phyloP scores from a whole-genome alignment of 2,329 filamentous ascomycete genomes.

The Fragosphaeria purpurea region DNA sequence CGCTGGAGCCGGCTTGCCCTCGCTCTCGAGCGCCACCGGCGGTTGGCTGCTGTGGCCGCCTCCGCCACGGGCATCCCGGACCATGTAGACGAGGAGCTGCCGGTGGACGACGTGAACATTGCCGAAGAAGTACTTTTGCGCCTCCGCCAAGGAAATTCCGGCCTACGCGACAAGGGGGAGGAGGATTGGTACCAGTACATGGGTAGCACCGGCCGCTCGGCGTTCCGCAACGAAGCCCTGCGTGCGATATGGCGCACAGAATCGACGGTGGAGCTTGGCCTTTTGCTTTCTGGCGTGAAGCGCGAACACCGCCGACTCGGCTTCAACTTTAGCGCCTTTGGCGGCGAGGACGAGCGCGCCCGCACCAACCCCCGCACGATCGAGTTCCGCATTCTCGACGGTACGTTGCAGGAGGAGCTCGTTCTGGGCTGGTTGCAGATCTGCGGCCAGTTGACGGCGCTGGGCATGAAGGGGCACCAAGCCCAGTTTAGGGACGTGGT shows the following conservation, averaged over 20 bases:
- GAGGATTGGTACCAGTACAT: slow-evolving; percentile 14
- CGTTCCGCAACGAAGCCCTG: slow-evolving; percentile 15
- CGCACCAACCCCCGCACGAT: slow-evolving; percentile 25
- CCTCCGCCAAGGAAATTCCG: neutral
- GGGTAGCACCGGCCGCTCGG: slow-evolving; percentile 2
- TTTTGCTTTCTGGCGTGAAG: slow-evolving; percentile 24
- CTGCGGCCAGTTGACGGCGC: slow-evolving; percentile 21
- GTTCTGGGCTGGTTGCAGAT: slow-evolving; percentile 25
- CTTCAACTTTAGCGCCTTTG: slow-evolving; percentile 31
- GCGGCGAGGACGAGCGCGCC: slow-evolving; percentile 25
- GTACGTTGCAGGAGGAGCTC: slow-evolving; percentile 19
- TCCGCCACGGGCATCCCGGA: neutral
- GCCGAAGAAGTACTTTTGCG: slow-evolving; percentile 5
- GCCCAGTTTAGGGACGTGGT: slow-evolving; percentile 7
- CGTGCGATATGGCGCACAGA: slow-evolving; percentile 20
- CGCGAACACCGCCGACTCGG: slow-evolving; percentile 26
- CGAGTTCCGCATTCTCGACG: slow-evolving; percentile 30
- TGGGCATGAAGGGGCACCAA: slow-evolving; percentile 13
- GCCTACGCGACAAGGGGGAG: slow-evolving; percentile 2
- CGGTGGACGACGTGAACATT: slow-evolving; percentile 1
- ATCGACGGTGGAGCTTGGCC: slow-evolving; percentile 22
- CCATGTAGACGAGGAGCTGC: neutral
- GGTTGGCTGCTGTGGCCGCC: too few species aligned
- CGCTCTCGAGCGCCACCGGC: slow-evolving; percentile 2
- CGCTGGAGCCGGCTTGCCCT: slow-evolving; percentile 23